Conservation (phyloP, 139 green algal genomes). For the Haematococcus lacustris region DNA sequence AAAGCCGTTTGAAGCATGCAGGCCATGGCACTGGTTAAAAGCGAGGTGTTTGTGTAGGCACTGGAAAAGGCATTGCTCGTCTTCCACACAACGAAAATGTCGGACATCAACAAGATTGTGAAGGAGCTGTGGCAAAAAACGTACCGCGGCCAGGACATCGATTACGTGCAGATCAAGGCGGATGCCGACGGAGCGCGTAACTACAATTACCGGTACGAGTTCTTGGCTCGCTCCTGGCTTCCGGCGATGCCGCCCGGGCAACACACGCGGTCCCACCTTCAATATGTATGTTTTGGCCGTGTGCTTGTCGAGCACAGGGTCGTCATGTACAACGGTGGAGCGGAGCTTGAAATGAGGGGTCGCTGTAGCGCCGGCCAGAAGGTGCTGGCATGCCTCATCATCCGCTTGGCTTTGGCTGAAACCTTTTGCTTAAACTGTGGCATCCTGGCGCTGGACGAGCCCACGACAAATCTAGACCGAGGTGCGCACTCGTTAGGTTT, state of each 20-base stretch:
- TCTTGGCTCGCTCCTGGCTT: not conserved
- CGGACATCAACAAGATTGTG: slow-evolving; percentile 93
- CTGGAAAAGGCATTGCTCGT: slow-evolving; percentile 90
- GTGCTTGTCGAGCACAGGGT: slow-evolving; percentile 45
- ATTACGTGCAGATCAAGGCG: slow-evolving; percentile 87
- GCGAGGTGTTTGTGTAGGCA: too few species aligned
- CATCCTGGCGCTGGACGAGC: slow-evolving; percentile 97
- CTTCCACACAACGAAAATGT: slow-evolving; percentile 95
- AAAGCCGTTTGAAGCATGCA: too few species aligned
- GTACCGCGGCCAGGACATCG: slow-evolving; percentile 92
- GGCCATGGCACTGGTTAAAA: too few species aligned
- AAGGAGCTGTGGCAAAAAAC: slow-evolving; percentile 99
- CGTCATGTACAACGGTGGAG: slow-evolving; percentile 72
- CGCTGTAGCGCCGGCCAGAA: slow-evolving; percentile 95
- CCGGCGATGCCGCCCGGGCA: not conserved
- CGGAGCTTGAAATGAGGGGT: slow-evolving; percentile 97
- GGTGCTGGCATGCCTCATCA: slow-evolving; percentile 93
- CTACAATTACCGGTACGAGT: slow-evolving; percentile 88
- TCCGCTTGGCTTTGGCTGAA: slow-evolving; percentile 93
- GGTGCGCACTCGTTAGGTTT: too few species aligned
- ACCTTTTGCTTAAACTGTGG: slow-evolving; percentile 98
- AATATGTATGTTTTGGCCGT: not conserved
- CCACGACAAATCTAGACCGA: slow-evolving; percentile 96
- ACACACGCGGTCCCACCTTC: not conserved
- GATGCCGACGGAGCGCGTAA: slow-evolving; percentile 66